These are phyloP conservation scores for Saccharomyces hybrid DNA, from an alignment of 1,139 yeast species.

Conservation along the genomic window DNA sequence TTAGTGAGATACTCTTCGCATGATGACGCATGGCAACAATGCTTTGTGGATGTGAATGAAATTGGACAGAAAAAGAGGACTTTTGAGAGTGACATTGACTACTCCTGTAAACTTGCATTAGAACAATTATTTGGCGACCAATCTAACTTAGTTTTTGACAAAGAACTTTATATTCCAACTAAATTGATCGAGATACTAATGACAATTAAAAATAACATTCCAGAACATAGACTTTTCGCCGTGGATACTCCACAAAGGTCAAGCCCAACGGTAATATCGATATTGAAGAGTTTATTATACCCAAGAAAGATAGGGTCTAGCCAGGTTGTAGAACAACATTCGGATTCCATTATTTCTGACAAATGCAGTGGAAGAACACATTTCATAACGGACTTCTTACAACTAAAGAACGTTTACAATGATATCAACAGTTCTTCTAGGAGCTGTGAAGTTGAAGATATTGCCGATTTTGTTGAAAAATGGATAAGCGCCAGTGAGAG, in stretches of 20 bases:
- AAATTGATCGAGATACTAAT: constrained; percentile 23
- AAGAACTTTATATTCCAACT: constrained; percentile 22
- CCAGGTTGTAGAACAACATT: constrained; percentile 4
- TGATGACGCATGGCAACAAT: constrained; percentile 20
- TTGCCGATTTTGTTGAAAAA: constrained; percentile 19
- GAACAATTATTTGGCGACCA: constrained; percentile 3
- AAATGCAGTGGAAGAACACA: not conserved
- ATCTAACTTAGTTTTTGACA: not conserved
- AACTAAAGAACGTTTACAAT: constrained; percentile 18
- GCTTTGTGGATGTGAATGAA: constrained; percentile 13
- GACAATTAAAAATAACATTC: constrained; percentile 16
- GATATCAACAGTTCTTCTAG: constrained; percentile 15
- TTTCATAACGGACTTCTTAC: constrained; percentile 20
- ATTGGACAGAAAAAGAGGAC: constrained; percentile 7
- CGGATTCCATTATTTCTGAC: not conserved
- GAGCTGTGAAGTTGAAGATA: constrained; percentile 15
- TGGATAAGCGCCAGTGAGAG: constrained; percentile 17
- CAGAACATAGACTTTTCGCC: constrained; percentile 25
- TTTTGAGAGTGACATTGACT: constrained; percentile 16
- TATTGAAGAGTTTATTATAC: constrained; percentile 4
- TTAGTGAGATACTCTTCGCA: constrained; percentile 13
- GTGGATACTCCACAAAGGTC: constrained; percentile 16
- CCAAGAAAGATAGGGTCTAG: not conserved
- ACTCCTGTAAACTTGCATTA: constrained; percentile 20
- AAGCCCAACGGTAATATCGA: constrained; percentile 4